Conservation (phyloP, 169 alveolate species). For the Perkinsus marinus region DNA sequence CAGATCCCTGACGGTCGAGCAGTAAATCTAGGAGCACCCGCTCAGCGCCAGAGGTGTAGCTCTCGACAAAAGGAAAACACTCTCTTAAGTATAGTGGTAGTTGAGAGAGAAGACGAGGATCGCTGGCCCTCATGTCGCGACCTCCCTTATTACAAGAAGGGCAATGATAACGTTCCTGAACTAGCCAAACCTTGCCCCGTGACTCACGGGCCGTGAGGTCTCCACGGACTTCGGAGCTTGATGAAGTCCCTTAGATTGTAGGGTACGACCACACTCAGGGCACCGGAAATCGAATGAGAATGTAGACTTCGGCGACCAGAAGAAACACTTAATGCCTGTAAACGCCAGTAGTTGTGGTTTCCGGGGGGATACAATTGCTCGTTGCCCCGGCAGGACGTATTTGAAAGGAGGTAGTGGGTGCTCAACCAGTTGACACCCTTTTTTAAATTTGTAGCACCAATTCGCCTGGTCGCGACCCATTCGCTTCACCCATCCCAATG, state of each 20-base stretch:
- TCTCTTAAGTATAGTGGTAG: neutral
- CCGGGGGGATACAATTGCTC: neutral
- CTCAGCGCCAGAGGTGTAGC: neutral
- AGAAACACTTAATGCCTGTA: neutral
- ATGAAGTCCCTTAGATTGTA: neutral
- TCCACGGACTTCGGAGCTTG: neutral
- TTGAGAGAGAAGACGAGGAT: neutral
- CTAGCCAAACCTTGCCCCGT: neutral
- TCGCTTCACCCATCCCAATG: too few relatives aligned
- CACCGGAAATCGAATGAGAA: neutral
- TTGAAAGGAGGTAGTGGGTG: too few relatives aligned
- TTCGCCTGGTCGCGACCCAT: too few relatives aligned
- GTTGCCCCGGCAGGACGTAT: too few relatives aligned
- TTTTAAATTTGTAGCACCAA: too few relatives aligned
- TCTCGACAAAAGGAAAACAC: neutral
- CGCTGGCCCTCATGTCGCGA: neutral
- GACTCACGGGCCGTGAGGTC: too few relatives aligned
- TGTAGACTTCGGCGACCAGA: neutral
- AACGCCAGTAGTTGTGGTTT: neutral
- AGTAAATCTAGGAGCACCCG: neutral
- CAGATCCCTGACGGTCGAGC: neutral
- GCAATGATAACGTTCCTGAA: neutral
- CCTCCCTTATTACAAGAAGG: neutral
- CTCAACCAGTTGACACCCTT: too few relatives aligned
- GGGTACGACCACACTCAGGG: neutral